Percentiles rank a stretch among this genome's conserved stretches.
These are phyloP conservation scores for Amorphotheca resinae DNA, from an alignment of 495 filamentous ascomycete genomes.

Conservation along the genomic window DNA sequence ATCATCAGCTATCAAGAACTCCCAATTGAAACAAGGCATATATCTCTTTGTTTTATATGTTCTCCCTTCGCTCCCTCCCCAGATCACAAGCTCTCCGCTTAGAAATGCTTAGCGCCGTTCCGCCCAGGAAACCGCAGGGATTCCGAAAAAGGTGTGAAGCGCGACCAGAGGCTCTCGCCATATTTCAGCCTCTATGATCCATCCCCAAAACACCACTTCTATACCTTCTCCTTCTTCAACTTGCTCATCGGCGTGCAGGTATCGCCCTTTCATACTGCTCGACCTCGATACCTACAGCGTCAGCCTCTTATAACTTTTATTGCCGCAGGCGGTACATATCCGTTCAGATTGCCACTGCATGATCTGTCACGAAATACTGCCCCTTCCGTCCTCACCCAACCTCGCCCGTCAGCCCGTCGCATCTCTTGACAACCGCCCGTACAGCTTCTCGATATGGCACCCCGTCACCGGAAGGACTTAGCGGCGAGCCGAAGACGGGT, in stretches of 20 bases:
- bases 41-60: too few species aligned
- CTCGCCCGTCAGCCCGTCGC: slow-evolving; percentile 21
- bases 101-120: neutral
- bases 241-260: slow-evolving; percentile 21
- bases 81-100: too few species aligned
- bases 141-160: slow-evolving; percentile 1
- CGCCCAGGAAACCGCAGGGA: slow-evolving; percentile 4
- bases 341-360: slow-evolving; percentile 19
- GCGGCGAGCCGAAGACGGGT: slow-evolving; percentile 64
- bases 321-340: slow-evolving; percentile 23
- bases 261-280: slow-evolving; percentile 16
- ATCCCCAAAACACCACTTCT: slow-evolving; percentile 12
- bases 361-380: slow-evolving; percentile 20
- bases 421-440: slow-evolving; percentile 14
- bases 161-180: slow-evolving; percentile 7
- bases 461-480: slow-evolving; percentile 53
- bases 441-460: slow-evolving; percentile 41
- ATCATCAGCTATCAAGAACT: too few species aligned
- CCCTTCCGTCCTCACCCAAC: slow-evolving; percentile 19
- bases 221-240: slow-evolving; percentile 18
- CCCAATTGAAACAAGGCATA: too few species aligned
- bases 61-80: too few species aligned
- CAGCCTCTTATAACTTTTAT: slow-evolving; percentile 14
- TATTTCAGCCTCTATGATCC: slow-evolving; percentile 15
- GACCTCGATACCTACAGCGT: slow-evolving; percentile 8